These are phyloP conservation scores for Aspergillus hiratsukae DNA, from an alignment of 2,329 filamentous ascomycete species.

Conservation along the genomic window DNA sequence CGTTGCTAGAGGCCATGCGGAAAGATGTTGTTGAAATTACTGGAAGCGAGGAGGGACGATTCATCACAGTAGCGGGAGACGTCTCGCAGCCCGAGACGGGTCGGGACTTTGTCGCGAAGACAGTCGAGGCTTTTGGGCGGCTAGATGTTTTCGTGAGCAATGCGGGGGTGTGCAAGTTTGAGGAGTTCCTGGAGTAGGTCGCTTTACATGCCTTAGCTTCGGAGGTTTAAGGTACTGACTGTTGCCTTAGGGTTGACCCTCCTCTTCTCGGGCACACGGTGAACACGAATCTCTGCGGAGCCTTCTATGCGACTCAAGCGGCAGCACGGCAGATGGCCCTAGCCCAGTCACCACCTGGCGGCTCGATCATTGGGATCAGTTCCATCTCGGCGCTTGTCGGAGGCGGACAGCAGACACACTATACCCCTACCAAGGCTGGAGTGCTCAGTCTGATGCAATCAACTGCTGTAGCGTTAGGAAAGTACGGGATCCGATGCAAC, in stretches of 20 bases:
- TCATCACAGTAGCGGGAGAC: slow-evolving; percentile 71
- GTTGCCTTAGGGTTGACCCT: slow-evolving; percentile 52
- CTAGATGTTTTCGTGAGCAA: slow-evolving; percentile 82
- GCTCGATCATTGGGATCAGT: slow-evolving; percentile 61
- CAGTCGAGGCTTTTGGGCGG: slow-evolving; percentile 52
- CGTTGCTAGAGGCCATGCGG: slow-evolving; percentile 26
- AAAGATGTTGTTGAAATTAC: slow-evolving; percentile 27
- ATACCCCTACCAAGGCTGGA: slow-evolving; percentile 84
- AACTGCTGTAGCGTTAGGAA: slow-evolving; percentile 71
- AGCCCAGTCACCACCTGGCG: slow-evolving; percentile 63
- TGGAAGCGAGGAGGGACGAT: slow-evolving; percentile 26
- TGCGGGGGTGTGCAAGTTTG: slow-evolving; percentile 83
- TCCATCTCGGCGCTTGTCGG: slow-evolving; percentile 49
- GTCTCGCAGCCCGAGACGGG: slow-evolving; percentile 72
- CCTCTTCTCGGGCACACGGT: slow-evolving; percentile 69
- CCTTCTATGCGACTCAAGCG: slow-evolving; percentile 84
- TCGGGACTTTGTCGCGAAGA: slow-evolving; percentile 59
- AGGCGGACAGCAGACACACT: slow-evolving; percentile 74
- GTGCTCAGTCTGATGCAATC: slow-evolving; percentile 79
- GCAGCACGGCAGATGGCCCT: slow-evolving; percentile 81
- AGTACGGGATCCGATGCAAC: slow-evolving; percentile 74
- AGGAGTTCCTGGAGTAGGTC: slow-evolving; percentile 70
- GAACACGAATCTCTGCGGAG: slow-evolving; percentile 76
- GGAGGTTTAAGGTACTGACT: no score
- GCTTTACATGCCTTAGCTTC: no score